A percentile compares a stretch with the other conserved stretches of the same genome.
phyloP scores from a whole-genome alignment of 2,329 filamentous ascomycete species.

The Byssoonygena ceratinophila region DNA sequence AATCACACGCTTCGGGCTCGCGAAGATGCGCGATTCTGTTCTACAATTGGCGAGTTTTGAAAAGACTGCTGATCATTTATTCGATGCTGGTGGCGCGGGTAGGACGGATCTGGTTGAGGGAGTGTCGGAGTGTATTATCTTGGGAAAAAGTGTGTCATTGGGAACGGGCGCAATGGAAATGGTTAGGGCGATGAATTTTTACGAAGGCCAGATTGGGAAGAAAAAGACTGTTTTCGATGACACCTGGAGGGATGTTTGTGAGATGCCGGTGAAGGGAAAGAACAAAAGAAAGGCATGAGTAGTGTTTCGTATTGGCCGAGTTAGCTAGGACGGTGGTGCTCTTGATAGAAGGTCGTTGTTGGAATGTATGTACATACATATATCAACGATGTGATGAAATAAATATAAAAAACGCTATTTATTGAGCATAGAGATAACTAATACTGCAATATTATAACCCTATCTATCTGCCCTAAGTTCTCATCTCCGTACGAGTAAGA shows the following conservation, averaged over 20 bases:
- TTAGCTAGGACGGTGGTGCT: background rate
- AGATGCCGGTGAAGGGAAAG: background rate
- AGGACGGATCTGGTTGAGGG: slow-evolving; percentile 89
- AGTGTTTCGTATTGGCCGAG: background rate
- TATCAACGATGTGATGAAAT: slow-evolving; percentile 1
- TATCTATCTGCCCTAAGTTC: too few relatives aligned
- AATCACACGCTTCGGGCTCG: slow-evolving; percentile 89
- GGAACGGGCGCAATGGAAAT: slow-evolving; percentile 91
- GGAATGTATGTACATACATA: background rate
- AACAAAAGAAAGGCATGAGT: background rate
- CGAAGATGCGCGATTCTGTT: slow-evolving; percentile 92
- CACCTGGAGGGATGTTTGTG: slow-evolving; percentile 28
- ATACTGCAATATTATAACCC: too few relatives aligned
- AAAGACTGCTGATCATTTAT: slow-evolving; percentile 95
- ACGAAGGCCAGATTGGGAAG: slow-evolving; percentile 46
- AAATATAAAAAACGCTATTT: background rate
- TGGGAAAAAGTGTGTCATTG: slow-evolving; percentile 86
- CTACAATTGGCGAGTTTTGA: slow-evolving; percentile 92
- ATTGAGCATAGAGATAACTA: too few relatives aligned
- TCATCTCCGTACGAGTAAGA: too few relatives aligned
- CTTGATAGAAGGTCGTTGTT: background rate
- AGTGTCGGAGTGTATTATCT: slow-evolving; percentile 93
- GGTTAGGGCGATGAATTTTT: slow-evolving; percentile 62
- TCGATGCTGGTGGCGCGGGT: slow-evolving; percentile 84
- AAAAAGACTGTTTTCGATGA: slow-evolving; percentile 61